phyloP scores from a whole-genome alignment of 2,329 filamentous ascomycete species.

The Epichloe gansuensis region DNA sequence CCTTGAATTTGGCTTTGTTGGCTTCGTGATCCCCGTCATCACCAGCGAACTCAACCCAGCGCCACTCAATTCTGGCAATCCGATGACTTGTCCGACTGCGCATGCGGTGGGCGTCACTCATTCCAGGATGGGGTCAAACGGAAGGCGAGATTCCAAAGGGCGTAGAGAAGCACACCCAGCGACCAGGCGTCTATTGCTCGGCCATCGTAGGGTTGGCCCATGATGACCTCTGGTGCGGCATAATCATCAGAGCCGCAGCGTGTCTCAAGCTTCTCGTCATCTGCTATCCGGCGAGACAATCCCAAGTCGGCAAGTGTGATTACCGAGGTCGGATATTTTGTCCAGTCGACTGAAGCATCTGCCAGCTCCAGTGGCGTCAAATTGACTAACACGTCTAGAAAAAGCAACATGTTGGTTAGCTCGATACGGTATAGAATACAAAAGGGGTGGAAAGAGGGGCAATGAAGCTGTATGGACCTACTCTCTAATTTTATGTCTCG shows the following conservation, averaged over 20 bases:
- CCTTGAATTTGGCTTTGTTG: conserved; percentile 46
- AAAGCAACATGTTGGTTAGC: background rate
- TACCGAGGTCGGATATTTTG: conserved; percentile 66
- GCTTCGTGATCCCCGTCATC: conserved; percentile 78
- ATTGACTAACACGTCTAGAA: conserved; percentile 82
- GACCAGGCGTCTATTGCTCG: conserved; percentile 91
- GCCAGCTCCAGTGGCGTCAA: conserved; percentile 56
- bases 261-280: conserved; percentile 81
- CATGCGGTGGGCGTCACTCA: conserved; percentile 63
- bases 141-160: conserved; percentile 86
- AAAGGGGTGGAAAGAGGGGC: background rate
- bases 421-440: background rate
- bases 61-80: conserved; percentile 94
- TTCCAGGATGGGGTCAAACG: conserved; percentile 79
- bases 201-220: conserved; percentile 90
- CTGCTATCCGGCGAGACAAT: conserved; percentile 72
- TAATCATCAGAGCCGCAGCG: conserved; percentile 96
- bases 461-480: conserved; percentile 32
- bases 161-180: conserved; percentile 83
- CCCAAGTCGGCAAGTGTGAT: conserved; percentile 87
- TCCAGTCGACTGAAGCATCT: conserved; percentile 53
- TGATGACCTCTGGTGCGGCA: conserved; percentile 88
- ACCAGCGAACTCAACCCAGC: conserved; percentile 78
- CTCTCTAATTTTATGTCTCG: conserved; percentile 95
- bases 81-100: conserved; percentile 76